These are phyloP conservation scores for Phialocephala subalpina DNA, from an alignment of 2,329 filamentous ascomycete species.

Conservation along the genomic window DNA sequence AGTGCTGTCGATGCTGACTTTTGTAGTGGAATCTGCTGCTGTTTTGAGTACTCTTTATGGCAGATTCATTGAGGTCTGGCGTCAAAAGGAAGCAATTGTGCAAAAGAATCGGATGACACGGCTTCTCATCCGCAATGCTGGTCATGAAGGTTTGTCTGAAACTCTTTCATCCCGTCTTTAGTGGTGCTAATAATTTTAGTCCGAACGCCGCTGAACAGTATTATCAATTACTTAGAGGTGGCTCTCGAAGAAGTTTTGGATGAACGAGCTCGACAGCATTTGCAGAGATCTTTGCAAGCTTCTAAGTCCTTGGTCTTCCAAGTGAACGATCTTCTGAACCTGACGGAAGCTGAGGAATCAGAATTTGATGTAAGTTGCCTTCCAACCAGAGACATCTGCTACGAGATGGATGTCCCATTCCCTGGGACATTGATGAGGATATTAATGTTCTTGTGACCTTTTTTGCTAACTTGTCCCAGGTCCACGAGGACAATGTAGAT, in stretches of 20 bases:
- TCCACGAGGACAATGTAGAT: conserved; percentile 32
- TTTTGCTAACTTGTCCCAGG: conserved; percentile 11
- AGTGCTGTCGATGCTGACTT: conserved; percentile 1
- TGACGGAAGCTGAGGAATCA: conserved; percentile 81
- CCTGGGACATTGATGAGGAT: not conserved
- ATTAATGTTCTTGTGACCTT: not conserved
- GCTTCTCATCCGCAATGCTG: conserved; percentile 66
- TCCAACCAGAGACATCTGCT: not conserved
- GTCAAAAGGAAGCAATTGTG: conserved; percentile 34
- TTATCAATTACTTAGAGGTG: conserved; percentile 92
- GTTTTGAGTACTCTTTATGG: conserved; percentile 34
- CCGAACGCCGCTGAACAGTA: conserved; percentile 86
- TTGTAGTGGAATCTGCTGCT: conserved; percentile 34
- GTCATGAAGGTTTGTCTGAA: conserved; percentile 69
- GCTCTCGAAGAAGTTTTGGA: conserved; percentile 82
- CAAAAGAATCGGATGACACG: conserved; percentile 33
- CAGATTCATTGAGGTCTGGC: conserved; percentile 36
- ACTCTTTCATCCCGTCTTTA: not conserved
- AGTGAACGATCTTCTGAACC: conserved; percentile 86
- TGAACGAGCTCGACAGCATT: conserved; percentile 82
- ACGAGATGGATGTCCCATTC: not conserved
- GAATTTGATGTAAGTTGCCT: conserved; percentile 21
- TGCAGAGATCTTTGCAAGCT: conserved; percentile 83
- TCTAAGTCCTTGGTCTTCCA: conserved; percentile 92
- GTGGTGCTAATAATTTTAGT: conserved; percentile 23